Evolutionary conservation across 768 basidiomycete genomes (phyloP).

Genomic region (Pisolithus sp.): DNA sequence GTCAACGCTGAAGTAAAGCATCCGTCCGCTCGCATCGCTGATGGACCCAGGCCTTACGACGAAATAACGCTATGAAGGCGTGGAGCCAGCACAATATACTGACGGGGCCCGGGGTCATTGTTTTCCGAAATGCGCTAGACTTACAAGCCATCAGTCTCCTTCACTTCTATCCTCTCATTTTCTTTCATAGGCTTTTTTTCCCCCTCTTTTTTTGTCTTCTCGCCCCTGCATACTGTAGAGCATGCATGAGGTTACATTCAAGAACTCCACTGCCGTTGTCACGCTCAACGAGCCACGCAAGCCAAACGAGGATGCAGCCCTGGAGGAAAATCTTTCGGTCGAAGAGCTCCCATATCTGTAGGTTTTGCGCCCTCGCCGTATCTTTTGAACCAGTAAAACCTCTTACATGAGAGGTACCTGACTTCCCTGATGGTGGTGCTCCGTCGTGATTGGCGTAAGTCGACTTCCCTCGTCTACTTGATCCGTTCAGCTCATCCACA

Average conservation of each 20-base stretch:
- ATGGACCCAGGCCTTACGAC: no score
- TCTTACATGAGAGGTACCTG: background rate
- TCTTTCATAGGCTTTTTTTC: background rate
- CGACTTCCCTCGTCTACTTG: background rate
- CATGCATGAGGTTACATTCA: background rate
- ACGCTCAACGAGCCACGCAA: background rate
- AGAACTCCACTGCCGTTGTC: background rate
- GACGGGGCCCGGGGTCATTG: no score
- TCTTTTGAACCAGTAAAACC: background rate
- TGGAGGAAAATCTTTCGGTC: background rate
- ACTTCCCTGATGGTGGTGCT: constrained; percentile 11
- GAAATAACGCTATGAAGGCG: background rate
- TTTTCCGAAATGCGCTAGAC: background rate
- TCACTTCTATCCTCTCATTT: background rate
- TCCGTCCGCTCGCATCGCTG: no score
- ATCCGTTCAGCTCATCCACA: background rate
- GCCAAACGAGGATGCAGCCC: background rate
- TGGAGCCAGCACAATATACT: background rate
- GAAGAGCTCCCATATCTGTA: background rate
- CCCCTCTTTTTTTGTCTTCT: no score
- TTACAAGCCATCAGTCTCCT: background rate
- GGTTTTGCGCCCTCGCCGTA: background rate
- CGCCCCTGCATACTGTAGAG: background rate
- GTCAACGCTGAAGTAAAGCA: no score
- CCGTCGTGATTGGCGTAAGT: constrained; percentile 7